These are phyloP conservation scores for Polyporus arcularius DNA, from an alignment of 768 basidiomycete species.

Conservation along the genomic window DNA sequence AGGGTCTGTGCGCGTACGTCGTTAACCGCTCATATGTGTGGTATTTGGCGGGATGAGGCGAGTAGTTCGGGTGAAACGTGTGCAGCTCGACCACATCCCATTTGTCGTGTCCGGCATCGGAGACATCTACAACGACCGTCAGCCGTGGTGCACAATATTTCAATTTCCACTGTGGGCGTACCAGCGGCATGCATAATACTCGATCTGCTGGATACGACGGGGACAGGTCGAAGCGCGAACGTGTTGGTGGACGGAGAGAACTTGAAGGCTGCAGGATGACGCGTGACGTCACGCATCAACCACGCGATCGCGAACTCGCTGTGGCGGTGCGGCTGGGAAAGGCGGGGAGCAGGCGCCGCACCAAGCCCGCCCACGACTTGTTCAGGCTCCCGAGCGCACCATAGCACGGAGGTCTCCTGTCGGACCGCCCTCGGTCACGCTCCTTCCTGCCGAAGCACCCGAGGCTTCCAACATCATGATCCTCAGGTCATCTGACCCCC, in stretches of 20 bases:
- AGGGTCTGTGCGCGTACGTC: too few relatives aligned
- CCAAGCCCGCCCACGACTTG: too few relatives aligned
- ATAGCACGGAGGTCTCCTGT: not conserved
- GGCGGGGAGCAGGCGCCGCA: not conserved
- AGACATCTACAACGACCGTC: too few relatives aligned
- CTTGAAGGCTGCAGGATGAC: not conserved
- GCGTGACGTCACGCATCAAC: slow-evolving; percentile 1
- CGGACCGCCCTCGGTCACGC: slow-evolving; percentile 9
- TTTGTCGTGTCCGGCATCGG: too few relatives aligned
- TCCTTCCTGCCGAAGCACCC: not conserved
- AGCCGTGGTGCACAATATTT: too few relatives aligned
- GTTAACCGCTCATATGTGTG: too few relatives aligned
- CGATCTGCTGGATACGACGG: too few relatives aligned
- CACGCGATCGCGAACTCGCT: not conserved
- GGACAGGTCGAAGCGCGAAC: too few relatives aligned
- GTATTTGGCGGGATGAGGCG: too few relatives aligned
- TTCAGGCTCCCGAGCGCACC: not conserved
- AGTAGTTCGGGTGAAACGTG: too few relatives aligned
- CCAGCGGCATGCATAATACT: too few relatives aligned
- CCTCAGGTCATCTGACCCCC: slow-evolving; percentile 12
- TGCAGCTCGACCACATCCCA: too few relatives aligned
- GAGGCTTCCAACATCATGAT: slow-evolving; percentile 1
- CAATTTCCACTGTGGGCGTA: not conserved
- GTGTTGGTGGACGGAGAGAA: not conserved
- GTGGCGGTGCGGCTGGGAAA: not conserved